Evolutionary conservation across 352 stramenopile genomes (phyloP), one percentile per base, ranked within the genome.

Genomic region (Thalassiosira mediterranea): DNA sequence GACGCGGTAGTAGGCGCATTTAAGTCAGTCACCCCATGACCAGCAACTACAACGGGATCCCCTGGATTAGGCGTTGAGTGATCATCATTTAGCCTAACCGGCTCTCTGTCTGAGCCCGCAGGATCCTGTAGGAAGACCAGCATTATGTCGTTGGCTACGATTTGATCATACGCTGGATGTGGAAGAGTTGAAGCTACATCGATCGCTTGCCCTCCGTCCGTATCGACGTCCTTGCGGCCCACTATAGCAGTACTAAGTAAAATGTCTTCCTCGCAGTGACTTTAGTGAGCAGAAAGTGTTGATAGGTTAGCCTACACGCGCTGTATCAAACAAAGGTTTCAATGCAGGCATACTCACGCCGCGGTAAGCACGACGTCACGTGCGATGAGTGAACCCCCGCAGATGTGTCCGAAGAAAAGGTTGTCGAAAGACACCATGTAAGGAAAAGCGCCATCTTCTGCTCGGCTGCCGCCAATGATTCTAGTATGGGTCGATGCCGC

Each of bases 11-110:
- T 19, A n/a, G 13, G 25, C 4, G 28, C 11, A 5, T 4, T 31
- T 10, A n/a, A 0, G 52, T 66, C 57, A n/a, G 49, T 72, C 56
- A 73, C 66, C 15, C 73, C 73, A 65, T 65, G 77, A 46, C 73
- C 73, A 19, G 78, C 48, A 3, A 78, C 66, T 8, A 59, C 68
- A 0, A 77, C 42, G 17, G 23, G 29, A 11, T 46, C 53, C 15
- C 48, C 42, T 10, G 28, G 17, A 11, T 13, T 5, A 4, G 63
- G 72, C 19, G 61, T 51, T 3, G 13, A 15, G 0, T 32, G 47
- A 48, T 76, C 44, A 17, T 57, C 40, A 61, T 81, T 79, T 11
- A 79, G 19, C 19, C 60, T 60, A 0, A 59, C 44, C 47, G 53
- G 65, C 21, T 32, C 25, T 0, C 1, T 47, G 10, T 10, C 34